These are phyloP conservation scores for Dendrobium huoshanense DNA, from an alignment of 106 monocot species.

Conservation along the genomic window DNA sequence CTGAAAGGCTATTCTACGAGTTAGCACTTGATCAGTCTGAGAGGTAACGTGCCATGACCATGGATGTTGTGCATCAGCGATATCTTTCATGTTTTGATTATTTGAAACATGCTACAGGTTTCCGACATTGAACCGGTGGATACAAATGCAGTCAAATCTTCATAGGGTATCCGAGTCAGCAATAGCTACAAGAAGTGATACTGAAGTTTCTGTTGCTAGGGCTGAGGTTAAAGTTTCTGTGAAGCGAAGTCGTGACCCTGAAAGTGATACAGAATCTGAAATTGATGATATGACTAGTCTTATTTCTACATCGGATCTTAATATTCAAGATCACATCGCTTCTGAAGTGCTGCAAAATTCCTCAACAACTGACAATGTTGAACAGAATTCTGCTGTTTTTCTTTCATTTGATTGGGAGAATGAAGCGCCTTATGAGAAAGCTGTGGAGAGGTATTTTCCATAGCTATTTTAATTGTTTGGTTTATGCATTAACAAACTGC, in stretches of 20 bases:
- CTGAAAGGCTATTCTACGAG: constrained; percentile 78
- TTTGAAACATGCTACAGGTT: constrained; percentile 38
- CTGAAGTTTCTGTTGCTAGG: constrained; percentile 26
- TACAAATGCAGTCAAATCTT: constrained; percentile 98
- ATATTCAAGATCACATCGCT: constrained; percentile 14
- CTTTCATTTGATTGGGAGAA: constrained; percentile 93
- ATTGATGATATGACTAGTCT: constrained; percentile 38
- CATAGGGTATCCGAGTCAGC: constrained; percentile 75
- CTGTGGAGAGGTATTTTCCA: constrained; percentile 61
- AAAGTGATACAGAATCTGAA: constrained; percentile 75
- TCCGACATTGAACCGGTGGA: constrained; percentile 95
- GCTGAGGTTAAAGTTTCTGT: constrained; percentile 36
- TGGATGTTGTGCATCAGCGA: not conserved
- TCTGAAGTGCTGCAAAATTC: constrained; percentile 32
- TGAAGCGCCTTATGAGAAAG: constrained; percentile 80
- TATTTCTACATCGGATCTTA: constrained; percentile 24
- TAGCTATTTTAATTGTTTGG: not conserved
- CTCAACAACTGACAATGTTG: constrained; percentile 17
- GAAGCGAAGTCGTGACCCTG: constrained; percentile 71
- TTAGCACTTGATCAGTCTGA: constrained; percentile 93
- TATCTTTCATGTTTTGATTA: not conserved
- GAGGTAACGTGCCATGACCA: constrained; percentile 32
- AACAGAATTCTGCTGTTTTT: constrained; percentile 35
- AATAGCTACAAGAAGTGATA: constrained; percentile 27
- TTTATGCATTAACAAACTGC: not conserved